Evolutionary conservation across 2,329 filamentous ascomycete species (phyloP).

Genomic region (Diplodia seriata): DNA sequence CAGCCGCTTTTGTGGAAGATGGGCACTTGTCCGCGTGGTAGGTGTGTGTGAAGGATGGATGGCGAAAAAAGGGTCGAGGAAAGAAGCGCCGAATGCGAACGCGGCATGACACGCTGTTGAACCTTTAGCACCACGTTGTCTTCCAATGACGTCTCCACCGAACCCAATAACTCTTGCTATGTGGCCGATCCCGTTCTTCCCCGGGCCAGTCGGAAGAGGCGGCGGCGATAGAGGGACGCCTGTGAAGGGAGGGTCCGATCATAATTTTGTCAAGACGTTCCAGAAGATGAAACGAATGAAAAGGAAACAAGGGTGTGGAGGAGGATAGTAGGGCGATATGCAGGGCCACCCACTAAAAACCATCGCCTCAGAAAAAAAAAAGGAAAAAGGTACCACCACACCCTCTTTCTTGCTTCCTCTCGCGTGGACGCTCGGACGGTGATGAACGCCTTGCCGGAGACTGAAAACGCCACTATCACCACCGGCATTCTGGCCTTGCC

Average conservation of each 20-base stretch:
- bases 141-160: slow-evolving; percentile 19
- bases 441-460: neutral
- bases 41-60: neutral
- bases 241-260: neutral
- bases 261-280: neutral
- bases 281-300: neutral
- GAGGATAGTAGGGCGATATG: neutral
- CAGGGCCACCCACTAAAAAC: slow-evolving; percentile 2
- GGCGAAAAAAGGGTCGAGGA: neutral
- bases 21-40: neutral
- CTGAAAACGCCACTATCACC: slow-evolving; percentile 6
- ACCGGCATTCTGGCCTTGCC: slow-evolving; percentile 14
- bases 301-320: neutral
- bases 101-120: neutral
- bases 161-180: neutral
- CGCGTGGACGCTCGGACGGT: slow-evolving; percentile 20
- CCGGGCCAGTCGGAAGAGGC: slow-evolving; percentile 2
- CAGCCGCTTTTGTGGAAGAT: neutral
- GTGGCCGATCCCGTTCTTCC: neutral
- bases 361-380: neutral
- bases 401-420: neutral
- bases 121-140: neutral
- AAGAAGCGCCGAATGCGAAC: slow-evolving; percentile 24
- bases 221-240: neutral
- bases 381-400: neutral